phyloP scores from a whole-genome alignment of 257 asterid genomes.

The Rauvolfia tetraphylla region DNA sequence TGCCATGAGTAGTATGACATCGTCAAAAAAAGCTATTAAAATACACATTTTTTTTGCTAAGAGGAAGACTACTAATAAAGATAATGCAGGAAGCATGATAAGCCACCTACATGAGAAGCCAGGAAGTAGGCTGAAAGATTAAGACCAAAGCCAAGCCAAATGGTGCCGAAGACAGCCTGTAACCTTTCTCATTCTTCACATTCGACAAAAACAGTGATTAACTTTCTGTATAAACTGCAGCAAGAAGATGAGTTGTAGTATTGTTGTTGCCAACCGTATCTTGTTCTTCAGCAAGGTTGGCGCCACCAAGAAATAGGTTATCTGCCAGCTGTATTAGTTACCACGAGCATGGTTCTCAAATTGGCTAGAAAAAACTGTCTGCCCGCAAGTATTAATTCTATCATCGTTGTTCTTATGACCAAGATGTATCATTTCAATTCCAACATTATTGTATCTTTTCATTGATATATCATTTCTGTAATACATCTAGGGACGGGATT shows the following conservation, averaged over 20 bases:
- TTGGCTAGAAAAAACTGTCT: background rate
- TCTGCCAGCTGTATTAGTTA: conserved; percentile 19
- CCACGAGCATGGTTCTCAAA: background rate
- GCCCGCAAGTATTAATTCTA: background rate
- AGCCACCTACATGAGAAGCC: conserved; percentile 29
- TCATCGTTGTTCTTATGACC: no score
- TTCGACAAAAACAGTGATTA: conserved; percentile 23
- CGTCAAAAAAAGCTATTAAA: background rate
- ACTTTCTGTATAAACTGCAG: conserved; percentile 34
- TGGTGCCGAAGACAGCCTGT: conserved; percentile 34
- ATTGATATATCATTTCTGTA: no score
- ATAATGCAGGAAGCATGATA: background rate
- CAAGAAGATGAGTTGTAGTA: conserved; percentile 23
- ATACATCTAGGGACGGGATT: no score
- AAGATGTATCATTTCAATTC: no score
- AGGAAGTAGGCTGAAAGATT: conserved; percentile 29
- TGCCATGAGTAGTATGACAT: background rate
- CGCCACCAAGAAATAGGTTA: conserved; percentile 20
- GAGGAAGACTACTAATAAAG: background rate
- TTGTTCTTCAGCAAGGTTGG: conserved; percentile 21
- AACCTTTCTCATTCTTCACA: conserved; percentile 4
- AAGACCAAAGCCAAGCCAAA: conserved; percentile 40
- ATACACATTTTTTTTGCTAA: background rate
- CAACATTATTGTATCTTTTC: no score
- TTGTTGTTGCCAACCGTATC: conserved; percentile 21